Base-by-base conservation (phyloP, 2,329 filamentous ascomycete species). In the Hirsutella thompsonii region DNA sequence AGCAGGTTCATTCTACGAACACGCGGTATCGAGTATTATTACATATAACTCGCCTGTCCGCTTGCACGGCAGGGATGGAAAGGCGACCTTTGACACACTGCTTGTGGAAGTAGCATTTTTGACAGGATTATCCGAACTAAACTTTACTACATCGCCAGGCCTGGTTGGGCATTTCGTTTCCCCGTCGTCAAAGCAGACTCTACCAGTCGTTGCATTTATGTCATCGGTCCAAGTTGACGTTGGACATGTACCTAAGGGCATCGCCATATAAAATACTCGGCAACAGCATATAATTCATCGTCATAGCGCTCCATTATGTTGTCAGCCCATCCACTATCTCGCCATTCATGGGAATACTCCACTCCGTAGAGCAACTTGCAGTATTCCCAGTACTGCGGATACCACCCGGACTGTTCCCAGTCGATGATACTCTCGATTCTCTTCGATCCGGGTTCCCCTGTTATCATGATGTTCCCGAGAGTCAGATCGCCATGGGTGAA, bases 351-450 rank as follows among this genome's bases (percentile, higher is more conserved):
- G 9, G 32, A 11, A 10, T 38, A 29, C 3, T 44, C 37, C 37
- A 49, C 43, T 21, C 41, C 49, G 35, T 41, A 51, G 3, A 50
- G 29, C 28, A 59, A 56, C 29, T 58, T 57, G 37, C 55, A 49
- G 37, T 60, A 60, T 34, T 61, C 59, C 58, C 57, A 70, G 39
- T 61, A 63, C n/a, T 56, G 51, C 1, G 65, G 66, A 48, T 64
- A 69, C 64, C 63, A 71, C 2, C 66, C 66, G 18, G 62, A 55
- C 28, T 58, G 55, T 47, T 70, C 67, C 67, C 67, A 71, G 46
- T 70, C 68, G 20, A 70, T 42, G 20, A 70, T 58, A 3, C 59
- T 67, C 34, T 55, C 55, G 14, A 69, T 54, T 6, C 58, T 51
- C 13, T 20, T 8, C 10, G 30, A 28, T 9, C 32, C 38, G 3